Evolutionary conservation across 176 grass and related monocot species (phyloP).

Genomic region (Themeda triandra): DNA sequence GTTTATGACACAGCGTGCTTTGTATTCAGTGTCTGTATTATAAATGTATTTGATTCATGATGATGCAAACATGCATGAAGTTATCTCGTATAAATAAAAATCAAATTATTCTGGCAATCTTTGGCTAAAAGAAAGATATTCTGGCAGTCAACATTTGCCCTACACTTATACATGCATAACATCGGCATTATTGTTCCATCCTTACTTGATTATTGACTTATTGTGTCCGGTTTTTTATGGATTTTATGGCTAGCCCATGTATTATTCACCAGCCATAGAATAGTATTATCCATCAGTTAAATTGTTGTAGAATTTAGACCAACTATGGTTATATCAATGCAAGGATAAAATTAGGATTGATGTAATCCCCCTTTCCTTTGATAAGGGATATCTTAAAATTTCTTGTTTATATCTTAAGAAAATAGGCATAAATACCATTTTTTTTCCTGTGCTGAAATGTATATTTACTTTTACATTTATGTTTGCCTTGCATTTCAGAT

Average conservation of each 20-base stretch:
- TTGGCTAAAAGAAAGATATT: background rate
- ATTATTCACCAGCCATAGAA: background rate
- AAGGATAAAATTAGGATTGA: background rate
- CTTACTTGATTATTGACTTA: background rate
- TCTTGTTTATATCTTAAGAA: background rate
- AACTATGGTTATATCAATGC: background rate
- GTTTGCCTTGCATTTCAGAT: constrained; percentile 54
- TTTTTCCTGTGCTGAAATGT: background rate
- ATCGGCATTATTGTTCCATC: background rate
- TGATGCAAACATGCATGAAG: background rate
- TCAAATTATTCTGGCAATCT: background rate
- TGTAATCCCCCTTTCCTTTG: background rate
- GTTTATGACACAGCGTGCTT: background rate
- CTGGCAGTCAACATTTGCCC: background rate
- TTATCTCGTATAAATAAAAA: background rate
- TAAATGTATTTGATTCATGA: background rate
- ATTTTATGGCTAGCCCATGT: background rate
- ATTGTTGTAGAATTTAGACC: background rate
- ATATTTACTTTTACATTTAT: constrained; percentile 8
- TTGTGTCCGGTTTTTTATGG: background rate
- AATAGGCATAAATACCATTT: background rate
- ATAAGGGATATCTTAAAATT: background rate
- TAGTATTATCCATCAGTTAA: background rate
- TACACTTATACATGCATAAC: background rate
- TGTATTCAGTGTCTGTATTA: background rate